A percentile compares a stretch with the other conserved stretches of the same genome.
phyloP scores from a whole-genome alignment of 148 eudicot genomes.

The Spergularia bocconei region DNA sequence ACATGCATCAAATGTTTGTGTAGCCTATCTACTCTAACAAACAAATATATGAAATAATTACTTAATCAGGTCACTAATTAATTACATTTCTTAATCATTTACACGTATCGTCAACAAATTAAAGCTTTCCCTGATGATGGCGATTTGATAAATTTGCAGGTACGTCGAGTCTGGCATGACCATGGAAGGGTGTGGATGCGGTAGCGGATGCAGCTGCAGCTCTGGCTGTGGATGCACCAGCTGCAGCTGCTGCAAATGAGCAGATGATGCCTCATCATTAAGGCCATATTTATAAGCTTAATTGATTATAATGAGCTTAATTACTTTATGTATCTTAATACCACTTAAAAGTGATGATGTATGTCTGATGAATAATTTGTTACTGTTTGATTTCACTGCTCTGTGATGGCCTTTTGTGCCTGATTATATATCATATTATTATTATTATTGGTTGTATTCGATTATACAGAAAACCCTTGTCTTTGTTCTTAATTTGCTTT shows the following conservation, averaged over 20 bases:
- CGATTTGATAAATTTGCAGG: slow-evolving; percentile 29
- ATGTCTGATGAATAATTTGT: slow-evolving; percentile 14
- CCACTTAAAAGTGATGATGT: slow-evolving; percentile 5
- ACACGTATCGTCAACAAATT: neutral
- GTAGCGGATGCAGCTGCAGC: slow-evolving; percentile 68
- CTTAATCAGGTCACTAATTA: neutral
- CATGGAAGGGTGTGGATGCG: slow-evolving; percentile 48
- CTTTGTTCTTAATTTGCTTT: neutral
- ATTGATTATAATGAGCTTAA: neutral
- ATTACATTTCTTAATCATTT: too few species aligned
- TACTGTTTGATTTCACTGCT: neutral
- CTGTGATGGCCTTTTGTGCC: slow-evolving; percentile 17
- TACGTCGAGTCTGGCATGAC: slow-evolving; percentile 22
- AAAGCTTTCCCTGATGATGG: neutral
- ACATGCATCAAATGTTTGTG: too few species aligned
- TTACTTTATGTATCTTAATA: slow-evolving; percentile 4
- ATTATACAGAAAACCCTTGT: neutral
- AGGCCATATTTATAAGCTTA: neutral
- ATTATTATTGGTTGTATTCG: neutral
- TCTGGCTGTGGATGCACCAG: slow-evolving; percentile 49
- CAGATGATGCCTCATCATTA: neutral
- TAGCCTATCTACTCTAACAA: too few species aligned
- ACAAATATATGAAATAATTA: too few species aligned
- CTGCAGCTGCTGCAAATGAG: slow-evolving; percentile 50
- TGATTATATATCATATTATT: neutral